Evolutionary conservation across 257 asterid species (phyloP).

Genomic region (Ballota nigra): DNA sequence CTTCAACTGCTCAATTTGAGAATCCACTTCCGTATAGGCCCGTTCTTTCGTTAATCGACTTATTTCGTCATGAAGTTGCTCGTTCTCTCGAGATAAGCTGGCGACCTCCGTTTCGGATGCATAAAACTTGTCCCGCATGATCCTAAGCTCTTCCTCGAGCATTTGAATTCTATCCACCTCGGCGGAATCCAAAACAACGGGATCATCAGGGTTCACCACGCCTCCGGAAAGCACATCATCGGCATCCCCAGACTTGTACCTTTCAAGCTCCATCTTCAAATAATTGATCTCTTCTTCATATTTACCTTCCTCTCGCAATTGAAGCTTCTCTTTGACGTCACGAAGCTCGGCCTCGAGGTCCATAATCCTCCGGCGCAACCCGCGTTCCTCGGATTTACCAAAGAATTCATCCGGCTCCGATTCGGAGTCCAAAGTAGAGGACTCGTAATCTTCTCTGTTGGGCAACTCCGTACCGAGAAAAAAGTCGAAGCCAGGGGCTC

Average conservation of each 20-base stretch:
- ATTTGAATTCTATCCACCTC: constrained; percentile 16
- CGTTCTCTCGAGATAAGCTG: too few relatives aligned
- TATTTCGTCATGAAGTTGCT: too few relatives aligned
- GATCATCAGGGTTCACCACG: not conserved
- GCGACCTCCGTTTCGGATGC: constrained; percentile 37
- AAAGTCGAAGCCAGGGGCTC: constrained; percentile 70
- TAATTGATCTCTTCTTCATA: constrained; percentile 57
- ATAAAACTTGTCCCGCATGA: constrained; percentile 53
- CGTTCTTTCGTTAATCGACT: too few relatives aligned
- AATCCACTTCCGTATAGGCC: too few relatives aligned
- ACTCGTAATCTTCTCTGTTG: constrained; percentile 54
- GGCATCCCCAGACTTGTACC: constrained; percentile 31
- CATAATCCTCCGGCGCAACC: constrained; percentile 37
- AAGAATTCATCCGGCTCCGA: constrained; percentile 71
- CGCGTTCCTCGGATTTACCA: constrained; percentile 47
- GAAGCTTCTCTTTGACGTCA: constrained; percentile 49
- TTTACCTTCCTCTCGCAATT: constrained; percentile 31
- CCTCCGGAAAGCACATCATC: not conserved
- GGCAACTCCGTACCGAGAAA: constrained; percentile 50
- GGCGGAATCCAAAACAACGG: not conserved
- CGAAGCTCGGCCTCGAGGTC: constrained; percentile 60
- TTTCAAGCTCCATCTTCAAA: constrained; percentile 49
- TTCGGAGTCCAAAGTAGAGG: constrained; percentile 59
- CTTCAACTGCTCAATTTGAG: constrained; percentile 42
- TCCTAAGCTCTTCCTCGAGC: too few relatives aligned